Evolutionary conservation across 2,329 filamentous ascomycete genomes (phyloP), one percentile per base, ranked within the genome.

Genomic region (Colletotrichum limetticola): DNA sequence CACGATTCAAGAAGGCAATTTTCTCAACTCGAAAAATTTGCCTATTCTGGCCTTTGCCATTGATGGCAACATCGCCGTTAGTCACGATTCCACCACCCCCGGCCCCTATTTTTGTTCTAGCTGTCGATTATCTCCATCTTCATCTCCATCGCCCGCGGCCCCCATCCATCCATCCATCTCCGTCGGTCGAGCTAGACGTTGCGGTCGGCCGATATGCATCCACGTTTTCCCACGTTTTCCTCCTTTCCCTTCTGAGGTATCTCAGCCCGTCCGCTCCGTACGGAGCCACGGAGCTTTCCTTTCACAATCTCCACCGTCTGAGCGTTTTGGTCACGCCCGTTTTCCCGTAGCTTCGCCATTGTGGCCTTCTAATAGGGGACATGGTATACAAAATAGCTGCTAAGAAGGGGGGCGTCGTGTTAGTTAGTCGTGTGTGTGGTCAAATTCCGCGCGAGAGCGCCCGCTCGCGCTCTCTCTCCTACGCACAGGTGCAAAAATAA

Each of bases 261-360:
- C 14, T 30, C 35, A 55, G 24, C 53, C 61, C 52, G 35, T 19
- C 42, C 42, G 42, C 42, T 49, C 42, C 42, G 42, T 49, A 49
- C 42, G 42, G 42, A 49, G 26, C 52, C 11, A 24, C 26, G 62
- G 62, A 7, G 46, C 35, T 42, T 16, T 58, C 22, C 69, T 64
- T 72, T 72, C 65, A 72, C 53, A 72, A 69, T 72, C 66, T 64
- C 66, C 69, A 72, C 69, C 57, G 59, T 72, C 69, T 69, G 69
- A 72, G 66, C 69, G 66, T 24, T 11, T 35, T 24, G 46, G 66
- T 19, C 19, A 30, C 28, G 37, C 55, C 19, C 9, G 28, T 11
- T n/a, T 22, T 30, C 1, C 19, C 42, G 35, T 55, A 12, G 61
- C 42, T 55, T 14, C 22, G 14, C 4, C 14, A 26, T 62, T 16